Base-by-base conservation (phyloP, 371 early-diverging fungal genomes). In the Capniomyces stellatus region DNA sequence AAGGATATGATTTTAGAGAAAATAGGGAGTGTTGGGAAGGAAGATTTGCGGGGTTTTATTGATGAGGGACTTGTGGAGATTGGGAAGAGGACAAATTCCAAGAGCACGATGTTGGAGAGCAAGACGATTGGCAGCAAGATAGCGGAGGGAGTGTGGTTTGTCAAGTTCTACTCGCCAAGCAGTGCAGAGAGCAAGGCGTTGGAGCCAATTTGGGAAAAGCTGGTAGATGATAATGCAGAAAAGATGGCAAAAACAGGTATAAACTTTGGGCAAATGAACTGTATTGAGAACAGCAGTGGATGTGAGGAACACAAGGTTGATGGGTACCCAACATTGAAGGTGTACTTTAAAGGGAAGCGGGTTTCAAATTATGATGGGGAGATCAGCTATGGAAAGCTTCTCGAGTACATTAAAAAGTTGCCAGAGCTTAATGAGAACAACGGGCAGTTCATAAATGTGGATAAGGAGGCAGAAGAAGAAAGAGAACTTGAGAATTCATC, bases 241-340 rank as follows among this genome's bases (percentile, higher is more conserved):
- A 29, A 46, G n/a, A 29, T 60, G 41, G 54, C 43, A 1, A 63
- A 60, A 4, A 66, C 63, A 48, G 57, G 73, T 35, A 72, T 87
- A 50, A 70, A 74, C 55, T 71, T 90, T 60, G 85, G 75, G 22
- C 78, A 81, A 43, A 78, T 88, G 51, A 79, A 88, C 57, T 90
- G 90, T 57, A 61, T 73, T 0, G 62, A 71, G 18, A 73, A 78
- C 55, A 75, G 80, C 30, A 73, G 78, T 50, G 61, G 83, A 24
- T 83, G 85, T 56, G 59, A 69, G 19, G 72, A 70, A n/a, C 75
- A 84, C 54, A 44, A 64, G 1, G 66, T 84, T 10, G 54, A 35
- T 0, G 64, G 64, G 0, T 80, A 71, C 52, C 87, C 87, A 3
- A 73, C 76, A 0, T 29, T 87, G 42, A 71, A 77, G 46, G 60